These are phyloP conservation scores for Gardenia jasminoides DNA, from an alignment of 257 asterid genomes.

Conservation along the genomic window DNA sequence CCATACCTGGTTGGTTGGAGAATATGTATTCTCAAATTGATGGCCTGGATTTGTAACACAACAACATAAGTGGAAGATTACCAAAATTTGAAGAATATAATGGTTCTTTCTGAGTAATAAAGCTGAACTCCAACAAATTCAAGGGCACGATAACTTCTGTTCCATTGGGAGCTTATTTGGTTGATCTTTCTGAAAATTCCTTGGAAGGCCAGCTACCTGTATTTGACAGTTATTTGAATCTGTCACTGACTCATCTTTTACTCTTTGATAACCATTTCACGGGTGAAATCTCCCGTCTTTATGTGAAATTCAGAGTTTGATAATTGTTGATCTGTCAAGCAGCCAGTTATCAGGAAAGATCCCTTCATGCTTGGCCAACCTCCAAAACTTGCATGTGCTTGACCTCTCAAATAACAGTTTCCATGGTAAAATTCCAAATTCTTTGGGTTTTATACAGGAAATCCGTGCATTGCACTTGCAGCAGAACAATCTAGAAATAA, in stretches of 20 bases:
- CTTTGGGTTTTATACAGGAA: slow-evolving; percentile 15
- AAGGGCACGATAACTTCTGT: slow-evolving; percentile 7
- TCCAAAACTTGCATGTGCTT: slow-evolving; percentile 4
- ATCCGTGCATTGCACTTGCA: slow-evolving; percentile 31
- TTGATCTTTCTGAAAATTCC: slow-evolving; percentile 15
- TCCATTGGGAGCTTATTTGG: slow-evolving; percentile 1
- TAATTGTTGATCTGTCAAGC: slow-evolving; percentile 12
- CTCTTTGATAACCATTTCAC: slow-evolving; percentile 14
- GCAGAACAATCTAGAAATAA: slow-evolving; percentile 24
- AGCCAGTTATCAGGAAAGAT: slow-evolving; percentile 24
- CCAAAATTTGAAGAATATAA: slow-evolving; percentile 18
- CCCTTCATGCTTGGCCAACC: slow-evolving; percentile 21
- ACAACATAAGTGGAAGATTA: too few relatives aligned
- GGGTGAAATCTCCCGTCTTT: slow-evolving; percentile 14
- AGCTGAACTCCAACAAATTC: slow-evolving; percentile 19
- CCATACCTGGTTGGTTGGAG: too few relatives aligned
- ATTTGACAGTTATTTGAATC: background rate
- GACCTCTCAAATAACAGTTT: slow-evolving; percentile 24
- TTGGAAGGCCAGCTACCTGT: slow-evolving; percentile 5
- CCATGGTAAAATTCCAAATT: slow-evolving; percentile 30
- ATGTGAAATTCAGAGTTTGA: slow-evolving; percentile 10
- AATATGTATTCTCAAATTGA: too few relatives aligned
- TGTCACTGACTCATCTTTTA: slow-evolving; percentile 5
- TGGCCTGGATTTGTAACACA: too few relatives aligned
- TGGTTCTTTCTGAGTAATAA: background rate